Evolutionary conservation across 1,284 basidiomycete species (phyloP).

Genomic region (Ustilago esculenta): DNA sequence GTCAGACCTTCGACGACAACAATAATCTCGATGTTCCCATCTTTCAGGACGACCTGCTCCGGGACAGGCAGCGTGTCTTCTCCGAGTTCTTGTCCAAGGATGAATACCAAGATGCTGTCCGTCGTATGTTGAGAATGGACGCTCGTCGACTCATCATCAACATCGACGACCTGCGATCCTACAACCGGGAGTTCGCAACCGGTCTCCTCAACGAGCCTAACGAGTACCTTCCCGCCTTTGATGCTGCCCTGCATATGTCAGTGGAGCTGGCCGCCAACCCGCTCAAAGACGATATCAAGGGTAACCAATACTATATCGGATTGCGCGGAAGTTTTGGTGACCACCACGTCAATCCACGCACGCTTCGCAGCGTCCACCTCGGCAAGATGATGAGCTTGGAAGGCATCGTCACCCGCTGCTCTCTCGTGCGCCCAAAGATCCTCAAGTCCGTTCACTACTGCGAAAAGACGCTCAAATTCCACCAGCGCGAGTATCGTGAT

Average conservation of each 20-base stretch:
- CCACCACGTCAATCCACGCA: constrained; percentile 95
- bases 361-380: constrained; percentile 85
- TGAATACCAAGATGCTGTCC: constrained; percentile 88
- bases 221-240: constrained; percentile 90
- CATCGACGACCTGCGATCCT: constrained; percentile 94
- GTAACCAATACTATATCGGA: constrained; percentile 79
- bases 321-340: constrained; percentile 98
- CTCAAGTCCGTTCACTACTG: constrained; percentile 96
- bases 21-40: constrained; percentile 52
- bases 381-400: constrained; percentile 97
- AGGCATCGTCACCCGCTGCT: constrained; percentile 96
- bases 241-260: constrained; percentile 81
- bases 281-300: constrained; percentile 83
- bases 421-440: constrained; percentile 98
- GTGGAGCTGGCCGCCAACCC: constrained; percentile 80
- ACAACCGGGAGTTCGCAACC: constrained; percentile 75
- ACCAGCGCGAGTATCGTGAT: constrained; percentile 91
- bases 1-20: constrained; percentile 39
- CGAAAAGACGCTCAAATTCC: constrained; percentile 83
- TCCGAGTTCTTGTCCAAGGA: constrained; percentile 78
- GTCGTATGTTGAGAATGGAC: constrained; percentile 83
- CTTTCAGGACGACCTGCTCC: constrained; percentile 61
- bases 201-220: constrained; percentile 84
- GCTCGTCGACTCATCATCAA: constrained; percentile 92
- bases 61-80: constrained; percentile 73